These are phyloP conservation scores for Leishmania braziliensis DNA, from an alignment of 208 protist genomes.

Conservation along the genomic window DNA sequence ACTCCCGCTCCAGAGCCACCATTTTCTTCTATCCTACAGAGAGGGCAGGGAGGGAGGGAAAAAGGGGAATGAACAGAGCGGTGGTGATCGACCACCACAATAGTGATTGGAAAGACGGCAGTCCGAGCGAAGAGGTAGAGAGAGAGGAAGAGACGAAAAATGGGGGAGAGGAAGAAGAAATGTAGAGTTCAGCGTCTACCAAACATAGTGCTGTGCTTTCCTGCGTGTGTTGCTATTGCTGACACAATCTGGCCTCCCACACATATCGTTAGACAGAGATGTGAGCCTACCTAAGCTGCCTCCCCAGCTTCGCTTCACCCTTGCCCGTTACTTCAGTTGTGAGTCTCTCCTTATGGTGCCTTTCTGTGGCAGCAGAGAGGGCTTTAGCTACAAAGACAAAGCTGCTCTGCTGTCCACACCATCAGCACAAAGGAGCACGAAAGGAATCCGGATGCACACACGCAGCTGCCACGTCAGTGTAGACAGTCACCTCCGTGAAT, in stretches of 20 bases:
- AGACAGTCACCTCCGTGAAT: constrained; percentile 5
- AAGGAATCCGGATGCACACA: neutral
- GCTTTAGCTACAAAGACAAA: neutral
- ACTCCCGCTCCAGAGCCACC: constrained; percentile 42
- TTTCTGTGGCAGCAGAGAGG: neutral
- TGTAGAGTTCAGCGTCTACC: neutral
- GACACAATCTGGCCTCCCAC: neutral
- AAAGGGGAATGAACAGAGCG: neutral
- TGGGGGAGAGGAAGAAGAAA: neutral
- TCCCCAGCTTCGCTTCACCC: neutral
- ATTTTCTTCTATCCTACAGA: constrained; percentile 9
- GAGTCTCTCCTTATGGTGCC: neutral
- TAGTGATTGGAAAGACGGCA: neutral
- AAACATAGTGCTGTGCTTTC: neutral
- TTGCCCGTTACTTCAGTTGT: neutral
- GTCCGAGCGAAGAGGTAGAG: neutral
- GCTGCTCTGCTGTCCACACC: neutral
- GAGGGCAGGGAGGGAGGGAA: neutral
- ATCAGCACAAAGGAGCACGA: neutral
- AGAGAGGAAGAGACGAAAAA: neutral
- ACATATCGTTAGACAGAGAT: neutral
- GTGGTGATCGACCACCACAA: neutral
- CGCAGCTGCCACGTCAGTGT: neutral
- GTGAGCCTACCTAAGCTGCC: neutral
- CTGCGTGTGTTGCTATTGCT: neutral